These are phyloP conservation scores for Populus hybrid DNA, from an alignment of 441 rosid genomes.

Conservation along the genomic window DNA sequence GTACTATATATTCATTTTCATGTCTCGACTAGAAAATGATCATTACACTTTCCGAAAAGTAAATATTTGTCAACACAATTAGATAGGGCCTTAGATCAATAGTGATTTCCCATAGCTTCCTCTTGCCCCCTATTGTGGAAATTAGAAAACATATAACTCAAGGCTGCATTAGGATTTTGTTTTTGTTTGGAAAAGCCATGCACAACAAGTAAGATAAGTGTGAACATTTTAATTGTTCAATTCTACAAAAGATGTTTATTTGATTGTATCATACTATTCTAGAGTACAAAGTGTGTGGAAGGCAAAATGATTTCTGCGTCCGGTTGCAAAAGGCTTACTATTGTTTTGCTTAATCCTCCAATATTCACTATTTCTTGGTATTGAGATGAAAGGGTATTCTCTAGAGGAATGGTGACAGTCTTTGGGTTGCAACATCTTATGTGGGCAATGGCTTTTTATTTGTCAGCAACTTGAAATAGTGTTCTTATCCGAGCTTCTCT, in stretches of 20 bases:
- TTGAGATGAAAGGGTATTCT: background rate
- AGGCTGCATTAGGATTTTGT: background rate
- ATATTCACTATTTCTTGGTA: background rate
- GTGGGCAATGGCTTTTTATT: background rate
- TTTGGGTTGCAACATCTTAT: constrained; percentile 7
- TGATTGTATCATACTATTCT: background rate
- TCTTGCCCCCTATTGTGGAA: background rate
- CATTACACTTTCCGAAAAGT: background rate
- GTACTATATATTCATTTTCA: background rate
- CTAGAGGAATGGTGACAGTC: constrained; percentile 2
- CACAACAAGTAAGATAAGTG: background rate
- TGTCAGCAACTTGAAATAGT: background rate
- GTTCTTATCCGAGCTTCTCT: background rate
- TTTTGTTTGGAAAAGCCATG: background rate
- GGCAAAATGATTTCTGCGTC: background rate
- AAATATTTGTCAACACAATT: background rate
- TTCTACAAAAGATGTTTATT: background rate
- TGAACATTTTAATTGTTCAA: background rate
- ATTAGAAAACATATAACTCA: background rate
- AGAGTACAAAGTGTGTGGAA: background rate
- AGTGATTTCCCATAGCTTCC: background rate
- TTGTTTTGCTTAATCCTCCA: constrained; percentile 11
- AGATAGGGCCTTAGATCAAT: background rate
- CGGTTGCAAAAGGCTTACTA: background rate
- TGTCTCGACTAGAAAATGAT: background rate